Evolutionary conservation across 768 basidiomycete species (phyloP).

Genomic region (Auriscalpium orientale): DNA sequence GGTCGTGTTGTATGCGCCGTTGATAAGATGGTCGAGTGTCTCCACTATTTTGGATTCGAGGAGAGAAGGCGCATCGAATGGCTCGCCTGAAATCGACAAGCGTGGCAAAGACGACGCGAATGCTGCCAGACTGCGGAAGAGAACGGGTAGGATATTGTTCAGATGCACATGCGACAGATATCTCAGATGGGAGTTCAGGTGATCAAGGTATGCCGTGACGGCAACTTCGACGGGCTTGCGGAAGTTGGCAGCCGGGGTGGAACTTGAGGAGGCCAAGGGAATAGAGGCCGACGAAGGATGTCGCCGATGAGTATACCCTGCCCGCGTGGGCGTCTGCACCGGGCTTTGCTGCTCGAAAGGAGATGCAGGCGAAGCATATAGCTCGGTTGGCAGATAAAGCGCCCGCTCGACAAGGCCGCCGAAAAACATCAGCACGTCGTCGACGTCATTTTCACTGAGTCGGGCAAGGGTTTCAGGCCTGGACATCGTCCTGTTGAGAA

Average conservation of each 20-base stretch:
- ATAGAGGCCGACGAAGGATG: slow-evolving; percentile 57
- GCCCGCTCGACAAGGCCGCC: slow-evolving; percentile 49
- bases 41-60: slow-evolving; percentile 53
- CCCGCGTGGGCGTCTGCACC: slow-evolving; percentile 20
- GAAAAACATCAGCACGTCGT: slow-evolving; percentile 54
- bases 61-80: slow-evolving; percentile 23
- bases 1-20: slow-evolving; percentile 56
- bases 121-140: slow-evolving; percentile 65
- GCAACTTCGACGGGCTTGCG: slow-evolving; percentile 56
- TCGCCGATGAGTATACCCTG: slow-evolving; percentile 40
- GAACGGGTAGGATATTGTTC: slow-evolving; percentile 51
- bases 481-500: slow-evolving; percentile 45
- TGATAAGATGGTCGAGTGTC: slow-evolving; percentile 46
- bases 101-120: slow-evolving; percentile 63
- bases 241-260: slow-evolving; percentile 24
- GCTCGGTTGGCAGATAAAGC: slow-evolving; percentile 23
- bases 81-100: slow-evolving; percentile 40
- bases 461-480: slow-evolving; percentile 49
- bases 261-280: slow-evolving; percentile 29
- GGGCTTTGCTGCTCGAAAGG: slow-evolving; percentile 24
- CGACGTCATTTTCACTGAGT: slow-evolving; percentile 50
- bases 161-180: slow-evolving; percentile 49
- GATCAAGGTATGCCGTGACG: slow-evolving; percentile 52
- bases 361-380: slow-evolving; percentile 11
- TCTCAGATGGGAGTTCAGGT: slow-evolving; percentile 56